phyloP scores from a whole-genome alignment of 2,329 filamentous ascomycete genomes.

The Epichloe coenophiala region DNA sequence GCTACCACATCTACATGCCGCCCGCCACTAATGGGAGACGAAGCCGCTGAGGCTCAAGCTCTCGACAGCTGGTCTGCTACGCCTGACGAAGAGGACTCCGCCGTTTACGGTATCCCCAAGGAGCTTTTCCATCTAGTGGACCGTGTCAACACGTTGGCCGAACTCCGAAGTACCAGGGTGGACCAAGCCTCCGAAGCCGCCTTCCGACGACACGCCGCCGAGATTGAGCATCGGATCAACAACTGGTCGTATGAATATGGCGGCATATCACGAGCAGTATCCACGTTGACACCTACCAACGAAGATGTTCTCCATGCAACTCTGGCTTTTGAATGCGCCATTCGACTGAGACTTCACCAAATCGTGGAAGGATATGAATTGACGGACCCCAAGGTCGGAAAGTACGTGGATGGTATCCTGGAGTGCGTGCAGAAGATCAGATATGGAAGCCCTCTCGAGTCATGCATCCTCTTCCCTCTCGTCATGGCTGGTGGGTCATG shows the following conservation, averaged over 20 bases:
- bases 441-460: slow-evolving; percentile 27
- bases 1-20: slow-evolving; percentile 21
- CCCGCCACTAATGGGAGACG: slow-evolving; percentile 21
- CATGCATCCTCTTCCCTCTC: slow-evolving; percentile 26
- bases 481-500: slow-evolving; percentile 28
- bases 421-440: slow-evolving; percentile 24
- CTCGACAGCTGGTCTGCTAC: slow-evolving; percentile 14
- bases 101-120: slow-evolving; percentile 23
- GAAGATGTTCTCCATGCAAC: slow-evolving; percentile 22
- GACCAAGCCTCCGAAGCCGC: slow-evolving; percentile 16
- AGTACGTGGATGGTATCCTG: slow-evolving; percentile 21
- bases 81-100: slow-evolving; percentile 19
- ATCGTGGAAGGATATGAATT: slow-evolving; percentile 28
- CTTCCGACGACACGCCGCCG: slow-evolving; percentile 16
- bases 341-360: slow-evolving; percentile 28
- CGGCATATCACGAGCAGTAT: slow-evolving; percentile 13
- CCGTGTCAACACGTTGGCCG: slow-evolving; percentile 19
- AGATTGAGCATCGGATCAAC: slow-evolving; percentile 23
- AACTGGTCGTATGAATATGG: slow-evolving; percentile 22
- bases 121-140: slow-evolving; percentile 21
- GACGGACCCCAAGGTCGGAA: slow-evolving; percentile 19
- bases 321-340: slow-evolving; percentile 25
- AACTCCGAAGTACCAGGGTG: slow-evolving; percentile 18
- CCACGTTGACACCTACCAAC: slow-evolving; percentile 9
- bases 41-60: slow-evolving; percentile 15